These are phyloP conservation scores for Arthrobotrys sphaeroides DNA, from an alignment of 2,329 filamentous ascomycete species.

Conservation along the genomic window DNA sequence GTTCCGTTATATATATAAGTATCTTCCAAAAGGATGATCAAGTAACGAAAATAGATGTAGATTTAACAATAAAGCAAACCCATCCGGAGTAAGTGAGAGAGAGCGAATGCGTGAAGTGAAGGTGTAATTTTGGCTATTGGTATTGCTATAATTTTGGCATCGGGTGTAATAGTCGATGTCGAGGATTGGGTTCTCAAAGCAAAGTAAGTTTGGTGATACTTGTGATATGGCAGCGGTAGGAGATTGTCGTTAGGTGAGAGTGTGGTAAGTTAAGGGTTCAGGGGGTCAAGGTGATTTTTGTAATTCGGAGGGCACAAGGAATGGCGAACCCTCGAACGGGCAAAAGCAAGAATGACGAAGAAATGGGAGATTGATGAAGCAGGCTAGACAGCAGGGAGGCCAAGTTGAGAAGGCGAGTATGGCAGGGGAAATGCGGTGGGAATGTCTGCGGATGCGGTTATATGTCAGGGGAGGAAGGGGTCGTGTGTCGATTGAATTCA, in stretches of 20 bases:
- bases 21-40: constrained; percentile 59
- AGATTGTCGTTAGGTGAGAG: neutral
- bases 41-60: constrained; percentile 61
- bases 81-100: neutral
- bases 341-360: constrained; percentile 8
- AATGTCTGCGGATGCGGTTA: constrained; percentile 26
- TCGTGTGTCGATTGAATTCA: constrained; percentile 22
- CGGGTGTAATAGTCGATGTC: neutral
- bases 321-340: constrained; percentile 26
- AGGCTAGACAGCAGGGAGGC: neutral
- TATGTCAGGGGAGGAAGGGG: constrained; percentile 40
- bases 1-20: neutral
- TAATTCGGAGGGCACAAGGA: neutral
- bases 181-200: neutral
- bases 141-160: neutral
- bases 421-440: constrained; percentile 21
- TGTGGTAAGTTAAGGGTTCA: neutral
- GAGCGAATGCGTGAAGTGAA: constrained; percentile 16
- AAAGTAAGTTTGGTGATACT: neutral
- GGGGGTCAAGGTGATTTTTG: constrained; percentile 11
- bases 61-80: neutral
- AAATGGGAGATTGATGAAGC: constrained; percentile 7
- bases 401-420: constrained; percentile 39
- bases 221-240: neutral
- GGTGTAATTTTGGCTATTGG: neutral